Conservation (phyloP, 108 stramenopile species). For the Nitzschia palea region DNA sequence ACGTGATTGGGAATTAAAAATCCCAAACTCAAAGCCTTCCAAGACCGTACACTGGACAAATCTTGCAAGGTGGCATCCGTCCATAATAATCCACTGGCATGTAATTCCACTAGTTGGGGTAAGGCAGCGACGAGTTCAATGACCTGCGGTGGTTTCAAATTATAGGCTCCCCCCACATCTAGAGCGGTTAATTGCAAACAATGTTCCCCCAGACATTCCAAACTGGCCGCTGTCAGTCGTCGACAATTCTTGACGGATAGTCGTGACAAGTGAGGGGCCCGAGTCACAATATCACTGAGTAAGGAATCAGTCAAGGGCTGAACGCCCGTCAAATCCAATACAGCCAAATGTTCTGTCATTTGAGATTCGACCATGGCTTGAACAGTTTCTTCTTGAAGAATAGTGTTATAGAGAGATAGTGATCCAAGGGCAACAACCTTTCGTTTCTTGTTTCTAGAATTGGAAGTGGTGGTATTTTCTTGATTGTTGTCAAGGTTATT, state of each 20-base stretch:
- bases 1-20: slow-evolving; percentile 46
- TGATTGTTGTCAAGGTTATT: no score
- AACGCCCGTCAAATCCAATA: slow-evolving; percentile 70
- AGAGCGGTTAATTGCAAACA: slow-evolving; percentile 36
- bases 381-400: slow-evolving; percentile 53
- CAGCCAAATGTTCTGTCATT: slow-evolving; percentile 54
- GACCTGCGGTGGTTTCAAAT: slow-evolving; percentile 52
- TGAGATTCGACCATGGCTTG: slow-evolving; percentile 54
- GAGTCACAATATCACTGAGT: slow-evolving; percentile 26
- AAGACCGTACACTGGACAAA: slow-evolving; percentile 36
- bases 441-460: no score
- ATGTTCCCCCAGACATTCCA: slow-evolving; percentile 29
- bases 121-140: slow-evolving; percentile 29
- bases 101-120: slow-evolving; percentile 48
- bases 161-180: slow-evolving; percentile 77
- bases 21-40: slow-evolving; percentile 63
- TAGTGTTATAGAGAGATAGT: slow-evolving; percentile 68
- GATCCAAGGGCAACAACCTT: slow-evolving; percentile 47
- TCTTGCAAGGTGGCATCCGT: slow-evolving; percentile 52
- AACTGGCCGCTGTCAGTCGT: slow-evolving; percentile 50
- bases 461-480: no score
- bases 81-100: slow-evolving; percentile 74
- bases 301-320: slow-evolving; percentile 62
- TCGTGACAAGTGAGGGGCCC: slow-evolving; percentile 48
- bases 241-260: slow-evolving; percentile 79